Base-by-base conservation (phyloP, 805 yeast species). In the Kodamaea leandrae region DNA sequence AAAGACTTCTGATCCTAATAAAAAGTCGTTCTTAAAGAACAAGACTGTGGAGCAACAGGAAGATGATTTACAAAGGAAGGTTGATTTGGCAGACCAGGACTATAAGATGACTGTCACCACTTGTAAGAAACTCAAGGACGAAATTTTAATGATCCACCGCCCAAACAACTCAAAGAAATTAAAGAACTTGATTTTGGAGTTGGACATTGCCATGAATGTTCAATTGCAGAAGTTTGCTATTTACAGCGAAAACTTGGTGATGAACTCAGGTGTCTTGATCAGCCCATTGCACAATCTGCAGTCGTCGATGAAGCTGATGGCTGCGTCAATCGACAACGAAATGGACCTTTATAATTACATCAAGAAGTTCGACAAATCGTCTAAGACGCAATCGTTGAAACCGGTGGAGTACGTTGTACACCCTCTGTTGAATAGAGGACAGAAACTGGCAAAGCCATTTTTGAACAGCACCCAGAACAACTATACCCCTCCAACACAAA, bases 161-260 rank as follows among this genome's bases (percentile, higher is more conserved):
- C 99, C 98, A 6, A 80, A 76, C 43, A 76, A 78, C 28, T 80
- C 87, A 4, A 76, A 78, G 45, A 81, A 79, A 48, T 71, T 93
- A 46, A 85, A 82, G 56, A 83, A 86, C 56, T 68, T 88, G 47
- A 81, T 89, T 42, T 68, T 90, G 47, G 97, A 91, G 61, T 74
- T 87, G 57, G 98, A 93, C 61, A 80, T 87, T 36, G 98, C 97
- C 7, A 68, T 91, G 72, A 79, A 87, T 46, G 78, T 90, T 38
- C 96, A 91, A 62, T 68, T 93, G 42, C 91, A 86, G 53, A 88
- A 89, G 57, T 91, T 83, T 60, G 83, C 97, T 3, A 86, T 91
- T 21, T 84, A 87, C 74, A 78, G 82, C 39, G 98, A 91, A 63
- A 86, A 87, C 15, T 72, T 86, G 42, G 74, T 86, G 13, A 76